These are phyloP conservation scores for Agastache rugosa DNA, from an alignment of 257 asterid species.

Conservation along the genomic window DNA sequence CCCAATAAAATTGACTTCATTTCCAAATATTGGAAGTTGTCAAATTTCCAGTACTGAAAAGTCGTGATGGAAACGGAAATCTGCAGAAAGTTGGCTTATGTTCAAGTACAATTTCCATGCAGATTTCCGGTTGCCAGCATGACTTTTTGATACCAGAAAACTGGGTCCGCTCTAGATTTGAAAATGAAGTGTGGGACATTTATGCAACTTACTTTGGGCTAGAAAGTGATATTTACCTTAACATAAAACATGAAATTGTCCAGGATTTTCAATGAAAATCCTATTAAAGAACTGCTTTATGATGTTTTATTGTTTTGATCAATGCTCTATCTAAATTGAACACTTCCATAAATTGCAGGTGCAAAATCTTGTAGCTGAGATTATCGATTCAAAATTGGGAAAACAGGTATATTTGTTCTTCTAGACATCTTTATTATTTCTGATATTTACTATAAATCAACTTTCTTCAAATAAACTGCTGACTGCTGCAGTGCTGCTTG, in stretches of 20 bases:
- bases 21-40: background rate
- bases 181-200: background rate
- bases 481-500: slow-evolving; percentile 16
- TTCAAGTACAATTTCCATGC: no score
- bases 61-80: background rate
- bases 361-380: slow-evolving; percentile 94
- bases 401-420: slow-evolving; percentile 63
- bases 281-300: background rate
- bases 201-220: background rate
- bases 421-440: slow-evolving; percentile 13
- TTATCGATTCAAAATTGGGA: slow-evolving; percentile 86
- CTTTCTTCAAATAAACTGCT: background rate
- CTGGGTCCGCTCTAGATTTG: background rate
- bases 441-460: background rate
- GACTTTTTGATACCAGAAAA: background rate
- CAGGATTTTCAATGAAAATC: background rate
- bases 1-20: background rate
- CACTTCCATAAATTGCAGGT: slow-evolving; percentile 54
- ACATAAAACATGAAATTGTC: background rate
- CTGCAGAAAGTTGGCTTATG: no score
- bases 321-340: slow-evolving; percentile 1
- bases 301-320: background rate
- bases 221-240: background rate
- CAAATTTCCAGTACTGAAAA: background rate
- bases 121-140: no score